Base-by-base conservation (phyloP, 768 basidiomycete genomes). In the Macrocybe gigantea region DNA sequence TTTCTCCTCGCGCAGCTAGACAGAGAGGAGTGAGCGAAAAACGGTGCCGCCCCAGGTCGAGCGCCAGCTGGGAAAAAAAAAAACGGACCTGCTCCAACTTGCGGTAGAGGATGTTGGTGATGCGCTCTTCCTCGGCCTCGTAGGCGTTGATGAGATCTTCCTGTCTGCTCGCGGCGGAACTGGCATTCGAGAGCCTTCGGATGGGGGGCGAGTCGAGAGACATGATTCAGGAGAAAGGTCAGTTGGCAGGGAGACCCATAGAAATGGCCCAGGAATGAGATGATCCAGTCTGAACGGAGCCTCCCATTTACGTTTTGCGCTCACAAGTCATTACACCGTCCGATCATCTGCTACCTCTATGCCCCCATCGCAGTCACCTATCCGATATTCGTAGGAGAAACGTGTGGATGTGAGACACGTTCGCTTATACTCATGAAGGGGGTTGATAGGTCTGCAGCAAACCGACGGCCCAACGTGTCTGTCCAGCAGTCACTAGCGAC, bases 41-140 rank as follows among this genome's bases (percentile, higher is more conserved):
- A 29, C 31, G 5, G 14, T 22, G 13, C 36, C 38, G 11, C 37
- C 44, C 40, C 7, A 35, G 44, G 15, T 14, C 13, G 36, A 13
- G 62, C 73, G 45, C 49, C 22, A n/a, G 22, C 22, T 22, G 22
- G 22, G 22, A 22, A 22, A 22, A 22, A 22, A 22, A 22, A 22
- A 22, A 22, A 22, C 22, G 22, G 22, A 87, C 90, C 82, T 87
- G 77, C 67, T 92, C 88, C 44, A 93, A 72, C 62, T 92, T 93
- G 55, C 88, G 74, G 29, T 85, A 90, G 47, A 93, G 68, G 6
- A 86, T 72, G 51, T 90, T 91, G 54, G 89, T 85, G 47, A 93
- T 90, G 39, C 88, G 80, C 62, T 93, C 90, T 65, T 93, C 88
- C 65, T 93, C 89, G 8, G 89, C 90, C 57, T 92, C 89, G 62